phyloP scores from a whole-genome alignment of 1,284 basidiomycete species.

The Sporisorium reilianum region DNA sequence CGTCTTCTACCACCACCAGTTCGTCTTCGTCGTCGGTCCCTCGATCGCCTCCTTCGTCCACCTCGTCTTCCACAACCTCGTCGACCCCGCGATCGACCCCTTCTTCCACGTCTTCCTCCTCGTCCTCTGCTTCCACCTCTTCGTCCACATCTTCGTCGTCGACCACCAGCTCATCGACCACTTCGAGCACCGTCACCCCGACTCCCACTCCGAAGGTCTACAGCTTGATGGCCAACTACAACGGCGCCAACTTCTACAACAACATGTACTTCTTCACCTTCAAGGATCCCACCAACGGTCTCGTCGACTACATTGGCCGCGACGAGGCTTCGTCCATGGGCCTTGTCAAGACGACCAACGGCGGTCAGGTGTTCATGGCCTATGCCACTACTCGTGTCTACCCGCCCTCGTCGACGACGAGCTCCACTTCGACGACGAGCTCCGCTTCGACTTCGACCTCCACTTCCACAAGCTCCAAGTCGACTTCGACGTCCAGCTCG shows the following conservation, averaged over 20 bases:
- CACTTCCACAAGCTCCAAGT: slow-evolving; percentile 3
- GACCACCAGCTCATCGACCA: slow-evolving; percentile 15
- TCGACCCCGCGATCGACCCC: not conserved
- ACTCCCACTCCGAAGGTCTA: slow-evolving; percentile 43
- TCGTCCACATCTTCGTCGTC: slow-evolving; percentile 2
- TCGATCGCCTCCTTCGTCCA: not conserved
- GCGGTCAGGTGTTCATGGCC: slow-evolving; percentile 44
- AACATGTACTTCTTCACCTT: slow-evolving; percentile 59
- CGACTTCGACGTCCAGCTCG: slow-evolving; percentile 16
- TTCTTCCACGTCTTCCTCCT: slow-evolving; percentile 7
- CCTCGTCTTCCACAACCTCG: slow-evolving; percentile 11
- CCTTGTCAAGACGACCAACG: slow-evolving; percentile 42
- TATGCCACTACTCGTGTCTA: slow-evolving; percentile 52
- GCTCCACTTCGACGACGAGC: no score
- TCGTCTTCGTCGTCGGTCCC: slow-evolving; percentile 6
- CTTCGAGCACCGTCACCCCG: slow-evolving; percentile 18
- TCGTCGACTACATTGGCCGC: slow-evolving; percentile 43
- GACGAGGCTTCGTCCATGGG: slow-evolving; percentile 32
- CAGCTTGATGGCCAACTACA: slow-evolving; percentile 39
- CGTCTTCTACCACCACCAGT: slow-evolving; percentile 8
- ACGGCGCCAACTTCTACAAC: slow-evolving; percentile 55
- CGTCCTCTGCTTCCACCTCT: slow-evolving; percentile 1
- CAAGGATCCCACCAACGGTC: slow-evolving; percentile 55
- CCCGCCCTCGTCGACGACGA: slow-evolving; percentile 20
- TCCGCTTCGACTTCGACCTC: slow-evolving; percentile 8